Percentiles rank a stretch among this genome's conserved stretches.
These are phyloP conservation scores for Aspergillus pseudoterreus DNA, from an alignment of 2,329 filamentous ascomycete genomes.

Conservation along the genomic window DNA sequence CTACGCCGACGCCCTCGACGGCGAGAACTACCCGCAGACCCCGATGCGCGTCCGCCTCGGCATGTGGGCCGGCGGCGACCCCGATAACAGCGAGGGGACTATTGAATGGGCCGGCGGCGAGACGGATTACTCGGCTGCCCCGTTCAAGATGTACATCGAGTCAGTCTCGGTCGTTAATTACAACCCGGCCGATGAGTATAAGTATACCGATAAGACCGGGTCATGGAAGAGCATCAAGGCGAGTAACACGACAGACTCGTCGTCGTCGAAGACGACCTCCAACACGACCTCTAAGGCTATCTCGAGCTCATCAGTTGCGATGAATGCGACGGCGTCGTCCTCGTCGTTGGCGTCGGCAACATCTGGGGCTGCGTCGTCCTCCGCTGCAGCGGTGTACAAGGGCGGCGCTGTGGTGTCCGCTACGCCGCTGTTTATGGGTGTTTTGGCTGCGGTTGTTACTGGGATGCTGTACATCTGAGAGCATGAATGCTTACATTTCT, in stretches of 20 bases:
- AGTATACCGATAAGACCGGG: conserved; percentile 1
- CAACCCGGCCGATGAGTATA: conserved; percentile 1
- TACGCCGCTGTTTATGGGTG: neutral
- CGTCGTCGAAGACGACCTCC: neutral
- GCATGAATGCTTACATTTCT: neutral
- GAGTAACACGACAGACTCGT: neutral
- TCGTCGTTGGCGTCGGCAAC: neutral
- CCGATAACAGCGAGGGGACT: conserved; percentile 43
- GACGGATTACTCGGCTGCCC: conserved; percentile 63
- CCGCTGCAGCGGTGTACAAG: neutral
- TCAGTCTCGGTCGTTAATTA: neutral
- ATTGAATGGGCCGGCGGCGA: conserved; percentile 67
- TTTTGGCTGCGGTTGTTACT: neutral
- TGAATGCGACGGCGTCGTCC: neutral
- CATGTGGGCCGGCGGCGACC: conserved; percentile 63
- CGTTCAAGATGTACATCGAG: conserved; percentile 63
- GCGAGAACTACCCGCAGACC: conserved; percentile 65
- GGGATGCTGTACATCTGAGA: neutral
- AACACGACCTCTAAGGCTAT: neutral
- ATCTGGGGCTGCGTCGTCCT: neutral
- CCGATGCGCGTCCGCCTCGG: conserved; percentile 69
- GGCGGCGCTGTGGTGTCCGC: neutral
- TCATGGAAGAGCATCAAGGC: neutral
- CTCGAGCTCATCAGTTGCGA: neutral
- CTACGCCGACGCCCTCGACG: conserved; percentile 56